These are phyloP conservation scores for Aureobasidium pullulans DNA, from an alignment of 2,329 filamentous ascomycete genomes.

Conservation along the genomic window DNA sequence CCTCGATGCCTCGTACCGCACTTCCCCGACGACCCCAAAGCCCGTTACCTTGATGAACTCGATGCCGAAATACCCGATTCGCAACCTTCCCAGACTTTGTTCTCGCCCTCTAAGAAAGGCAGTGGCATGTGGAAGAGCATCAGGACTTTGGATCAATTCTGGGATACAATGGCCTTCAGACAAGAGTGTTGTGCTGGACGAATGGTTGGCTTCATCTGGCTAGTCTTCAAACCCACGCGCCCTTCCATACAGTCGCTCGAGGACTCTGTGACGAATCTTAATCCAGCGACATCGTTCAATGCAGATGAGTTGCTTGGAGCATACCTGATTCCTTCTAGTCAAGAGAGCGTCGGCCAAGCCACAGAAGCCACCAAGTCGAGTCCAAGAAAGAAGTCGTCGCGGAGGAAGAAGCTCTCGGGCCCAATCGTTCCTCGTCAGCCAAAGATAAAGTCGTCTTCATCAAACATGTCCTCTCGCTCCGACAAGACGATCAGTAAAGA, in stretches of 20 bases:
- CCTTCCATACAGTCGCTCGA: not conserved
- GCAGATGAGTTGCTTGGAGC: not conserved
- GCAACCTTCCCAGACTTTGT: slow-evolving; percentile 26
- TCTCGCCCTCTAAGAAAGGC: slow-evolving; percentile 35
- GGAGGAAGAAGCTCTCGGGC: slow-evolving; percentile 47
- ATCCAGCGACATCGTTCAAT: not conserved
- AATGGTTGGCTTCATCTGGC: slow-evolving; percentile 90
- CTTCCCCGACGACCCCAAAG: slow-evolving; percentile 93
- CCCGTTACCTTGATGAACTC: slow-evolving; percentile 78
- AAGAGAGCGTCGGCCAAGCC: not conserved
- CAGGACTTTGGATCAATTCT: slow-evolving; percentile 80
- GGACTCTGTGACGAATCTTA: not conserved
- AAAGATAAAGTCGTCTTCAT: slow-evolving; percentile 46
- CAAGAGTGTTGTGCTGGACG: slow-evolving; percentile 93
- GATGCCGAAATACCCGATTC: slow-evolving; percentile 66
- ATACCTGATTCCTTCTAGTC: not conserved
- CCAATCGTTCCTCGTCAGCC: slow-evolving; percentile 58
- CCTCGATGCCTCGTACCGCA: slow-evolving; percentile 78
- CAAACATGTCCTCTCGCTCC: slow-evolving; percentile 37
- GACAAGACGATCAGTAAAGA: slow-evolving; percentile 54
- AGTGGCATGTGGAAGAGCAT: slow-evolving; percentile 76
- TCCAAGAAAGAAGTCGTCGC: slow-evolving; percentile 19
- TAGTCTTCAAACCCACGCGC: slow-evolving; percentile 61
- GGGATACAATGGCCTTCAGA: slow-evolving; percentile 96
- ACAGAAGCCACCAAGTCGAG: not conserved